Conservation (phyloP, 257 asterid species). For the Lavandula angustifolia region DNA sequence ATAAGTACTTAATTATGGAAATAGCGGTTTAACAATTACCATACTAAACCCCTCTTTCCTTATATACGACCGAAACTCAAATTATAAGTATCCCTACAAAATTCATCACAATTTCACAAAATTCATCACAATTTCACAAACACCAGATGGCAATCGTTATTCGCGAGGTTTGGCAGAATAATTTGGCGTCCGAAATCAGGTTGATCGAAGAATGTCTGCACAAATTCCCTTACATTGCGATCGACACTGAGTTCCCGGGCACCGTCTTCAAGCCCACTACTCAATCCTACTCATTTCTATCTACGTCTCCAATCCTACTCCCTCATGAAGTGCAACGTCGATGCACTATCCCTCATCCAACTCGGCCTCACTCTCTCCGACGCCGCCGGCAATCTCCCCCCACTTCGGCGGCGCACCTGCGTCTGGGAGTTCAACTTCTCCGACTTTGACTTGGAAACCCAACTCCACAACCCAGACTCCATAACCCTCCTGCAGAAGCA, state of each 20-base stretch:
- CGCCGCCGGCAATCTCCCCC: conserved; percentile 25
- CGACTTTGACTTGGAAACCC: conserved; percentile 32
- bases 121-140: too few species aligned
- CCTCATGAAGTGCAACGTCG: conserved; percentile 31
- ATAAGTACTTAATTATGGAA: too few species aligned
- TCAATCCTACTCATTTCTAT: background rate
- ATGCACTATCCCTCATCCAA: conserved; percentile 31
- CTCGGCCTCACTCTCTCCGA: conserved; percentile 41
- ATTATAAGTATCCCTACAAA: too few species aligned
- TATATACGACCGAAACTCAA: too few species aligned
- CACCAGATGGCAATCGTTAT: too few species aligned
- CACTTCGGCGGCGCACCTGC: background rate
- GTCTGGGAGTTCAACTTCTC: conserved; percentile 50
- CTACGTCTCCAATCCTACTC: background rate
- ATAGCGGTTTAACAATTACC: too few species aligned
- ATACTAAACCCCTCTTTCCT: too few species aligned
- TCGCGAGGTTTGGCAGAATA: too few species aligned
- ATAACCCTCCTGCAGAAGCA: conserved; percentile 25
- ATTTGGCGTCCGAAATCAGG: too few species aligned
- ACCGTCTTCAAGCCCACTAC: background rate
- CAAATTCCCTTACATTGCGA: too few species aligned
- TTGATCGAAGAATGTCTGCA: background rate
- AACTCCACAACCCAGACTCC: conserved; percentile 29
- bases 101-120: too few species aligned
- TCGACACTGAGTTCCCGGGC: too few species aligned